These are phyloP conservation scores for Juglanconis oblonga DNA, from an alignment of 2,329 filamentous ascomycete genomes.

Conservation along the genomic window DNA sequence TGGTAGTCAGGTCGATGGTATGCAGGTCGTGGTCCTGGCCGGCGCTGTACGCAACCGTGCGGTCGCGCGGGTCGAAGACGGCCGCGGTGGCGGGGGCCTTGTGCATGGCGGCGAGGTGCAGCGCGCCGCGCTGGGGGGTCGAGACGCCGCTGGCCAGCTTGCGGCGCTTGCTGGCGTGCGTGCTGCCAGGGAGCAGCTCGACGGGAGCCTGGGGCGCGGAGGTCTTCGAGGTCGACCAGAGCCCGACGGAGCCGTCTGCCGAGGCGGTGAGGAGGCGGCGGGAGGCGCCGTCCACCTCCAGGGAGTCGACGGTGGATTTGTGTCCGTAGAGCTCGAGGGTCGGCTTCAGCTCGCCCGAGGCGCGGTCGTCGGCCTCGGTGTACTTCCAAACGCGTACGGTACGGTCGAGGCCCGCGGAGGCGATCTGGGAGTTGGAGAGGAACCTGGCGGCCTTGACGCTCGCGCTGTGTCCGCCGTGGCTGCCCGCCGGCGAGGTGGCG, in stretches of 20 bases:
- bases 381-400: conserved; percentile 91
- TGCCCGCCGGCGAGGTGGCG: conserved; percentile 66
- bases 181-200: conserved; percentile 62
- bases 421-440: conserved; percentile 73
- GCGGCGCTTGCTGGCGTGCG: conserved; percentile 68
- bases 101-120: conserved; percentile 72
- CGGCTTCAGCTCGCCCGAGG: conserved; percentile 63
- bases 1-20: conserved; percentile 87
- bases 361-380: conserved; percentile 59
- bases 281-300: conserved; percentile 70
- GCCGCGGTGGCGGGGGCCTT: conserved; percentile 72
- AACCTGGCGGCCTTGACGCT: conserved; percentile 83
- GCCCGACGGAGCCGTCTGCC: conserved; percentile 76
- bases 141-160: conserved; percentile 58
- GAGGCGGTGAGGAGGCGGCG: conserved; percentile 83
- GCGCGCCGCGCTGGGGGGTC: conserved; percentile 68
- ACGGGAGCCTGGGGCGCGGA: conserved; percentile 72
- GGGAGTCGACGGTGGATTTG: conserved; percentile 59
- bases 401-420: conserved; percentile 79
- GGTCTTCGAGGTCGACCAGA: conserved; percentile 82
- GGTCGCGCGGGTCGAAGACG: conserved; percentile 80
- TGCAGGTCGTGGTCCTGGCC: conserved; percentile 89
- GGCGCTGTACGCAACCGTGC: conserved; percentile 85
- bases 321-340: conserved; percentile 59
- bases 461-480: conserved; percentile 70